phyloP scores from a whole-genome alignment of 352 stramenopile genomes.

The Phytophthora fragariaefolia region DNA sequence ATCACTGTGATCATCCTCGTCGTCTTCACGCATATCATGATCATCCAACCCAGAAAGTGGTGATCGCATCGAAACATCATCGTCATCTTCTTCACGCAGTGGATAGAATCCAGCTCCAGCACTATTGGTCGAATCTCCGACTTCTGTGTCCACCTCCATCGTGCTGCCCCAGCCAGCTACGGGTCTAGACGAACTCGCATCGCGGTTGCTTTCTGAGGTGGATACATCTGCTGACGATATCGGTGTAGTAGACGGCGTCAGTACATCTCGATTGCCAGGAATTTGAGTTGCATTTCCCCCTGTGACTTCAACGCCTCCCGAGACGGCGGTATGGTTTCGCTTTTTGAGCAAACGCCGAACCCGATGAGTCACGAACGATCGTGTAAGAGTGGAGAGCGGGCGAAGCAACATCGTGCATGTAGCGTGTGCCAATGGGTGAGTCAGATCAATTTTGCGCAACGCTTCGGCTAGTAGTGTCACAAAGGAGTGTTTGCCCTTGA shows the following conservation, averaged over 20 bases:
- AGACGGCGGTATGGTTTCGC: constrained; percentile 27
- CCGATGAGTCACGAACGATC: constrained; percentile 81
- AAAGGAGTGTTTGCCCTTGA: constrained; percentile 81
- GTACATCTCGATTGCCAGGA: not conserved
- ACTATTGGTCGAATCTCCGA: constrained; percentile 2
- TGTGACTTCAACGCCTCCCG: constrained; percentile 4
- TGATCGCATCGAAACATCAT: constrained; percentile 74
- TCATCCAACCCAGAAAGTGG: constrained; percentile 53
- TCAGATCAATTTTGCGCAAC: constrained; percentile 77
- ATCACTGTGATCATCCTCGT: constrained; percentile 54
- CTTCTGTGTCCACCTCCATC: constrained; percentile 35
- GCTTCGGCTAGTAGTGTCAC: constrained; percentile 80
- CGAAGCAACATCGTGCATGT: constrained; percentile 83
- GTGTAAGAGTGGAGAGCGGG: constrained; percentile 80
- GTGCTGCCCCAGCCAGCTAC: constrained; percentile 6
- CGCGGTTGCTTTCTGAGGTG: constrained; percentile 1
- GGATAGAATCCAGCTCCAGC: constrained; percentile 28
- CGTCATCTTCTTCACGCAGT: constrained; percentile 46
- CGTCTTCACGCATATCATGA: constrained; percentile 64
- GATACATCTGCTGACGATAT: constrained; percentile 2
- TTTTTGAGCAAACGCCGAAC: constrained; percentile 76
- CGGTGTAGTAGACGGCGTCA: not conserved
- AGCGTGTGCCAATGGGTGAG: constrained; percentile 76
- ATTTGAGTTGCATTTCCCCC: not conserved
- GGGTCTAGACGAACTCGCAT: not conserved